phyloP scores from a whole-genome alignment of 305 asterid genomes.

The Stenogyne calaminthoides region DNA sequence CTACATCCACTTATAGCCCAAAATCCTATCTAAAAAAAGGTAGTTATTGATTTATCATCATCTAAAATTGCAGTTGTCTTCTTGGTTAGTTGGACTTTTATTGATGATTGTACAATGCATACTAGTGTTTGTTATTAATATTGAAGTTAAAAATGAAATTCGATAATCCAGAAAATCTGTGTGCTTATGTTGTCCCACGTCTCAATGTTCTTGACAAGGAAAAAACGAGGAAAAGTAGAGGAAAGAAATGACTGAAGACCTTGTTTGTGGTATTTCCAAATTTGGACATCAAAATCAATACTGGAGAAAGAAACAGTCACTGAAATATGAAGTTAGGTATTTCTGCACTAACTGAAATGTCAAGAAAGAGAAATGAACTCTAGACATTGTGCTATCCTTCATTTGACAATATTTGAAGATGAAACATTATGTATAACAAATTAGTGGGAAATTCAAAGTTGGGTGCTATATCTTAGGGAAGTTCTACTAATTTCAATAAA shows the following conservation, averaged over 20 bases:
- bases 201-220: not conserved
- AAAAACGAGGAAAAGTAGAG: not conserved
- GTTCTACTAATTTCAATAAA: not conserved
- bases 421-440: not conserved
- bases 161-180: not conserved
- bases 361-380: not conserved
- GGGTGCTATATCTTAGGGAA: constrained; percentile 16
- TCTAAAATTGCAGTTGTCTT: not conserved
- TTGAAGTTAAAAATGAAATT: not conserved
- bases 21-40: not conserved
- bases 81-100: not conserved
- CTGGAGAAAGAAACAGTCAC: not conserved
- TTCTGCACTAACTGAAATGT: constrained; percentile 39
- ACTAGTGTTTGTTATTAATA: not conserved
- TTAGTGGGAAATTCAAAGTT: constrained; percentile 17
- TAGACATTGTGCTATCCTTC: not conserved
- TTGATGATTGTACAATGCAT: not conserved
- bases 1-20: too few relatives aligned
- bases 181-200: not conserved
- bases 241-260: too few relatives aligned
- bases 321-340: constrained; percentile 40
- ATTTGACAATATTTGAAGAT: not conserved
- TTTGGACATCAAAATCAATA: constrained; percentile 20
- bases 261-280: constrained; percentile 17
- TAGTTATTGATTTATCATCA: not conserved